Evolutionary conservation across 345 rosid species (phyloP), one percentile per base, ranked within the genome.

Genomic region (Clausena lansium): DNA sequence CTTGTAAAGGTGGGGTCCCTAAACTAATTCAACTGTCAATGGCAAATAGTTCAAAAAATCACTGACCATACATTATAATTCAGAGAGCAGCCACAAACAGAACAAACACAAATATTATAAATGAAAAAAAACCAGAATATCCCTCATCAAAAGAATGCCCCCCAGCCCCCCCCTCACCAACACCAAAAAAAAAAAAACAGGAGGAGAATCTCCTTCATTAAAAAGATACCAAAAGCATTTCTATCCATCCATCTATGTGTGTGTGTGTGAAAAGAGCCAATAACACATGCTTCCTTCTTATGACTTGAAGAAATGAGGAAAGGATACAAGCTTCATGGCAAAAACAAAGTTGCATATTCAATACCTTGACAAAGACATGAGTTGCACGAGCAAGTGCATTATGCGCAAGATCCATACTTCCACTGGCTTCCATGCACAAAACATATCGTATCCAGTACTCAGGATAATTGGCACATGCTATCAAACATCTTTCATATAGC

Each of bases 321-420:
- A 65, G 15, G 36, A 35, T 65, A 35, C 27, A 35, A 65, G 45
- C 27, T 36, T 73, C 67, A 15, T 38, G 36, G 24, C 4, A 5
- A 9, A 9, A 73, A 17, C 45, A 59, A 5, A 39, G 67, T 38
- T 17, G 28, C 11, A 61, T 62, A 22, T 60, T 9, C 24, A 77
- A 73, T 88, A 97, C 99, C 99, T 97, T 97, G 76, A 97, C 99
- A 81, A 94, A 97, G 63, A 91, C 93, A 84, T 94, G 94, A 61
- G 98, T 90, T 79, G 99, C 97, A 83, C 98, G 96, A 82, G 86
- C 78, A 77, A 97, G 97, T 20, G 97, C 98, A 80, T 93, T 94
- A 70, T 91, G 89, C 24, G 92, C 97, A 84, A 94, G 92, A 82
- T 97, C 99, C 90, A 82, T 80, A 67, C 90, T 94, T 82, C 91